Base-by-base conservation (phyloP, 345 rosid genomes). In the Salix dunnii region DNA sequence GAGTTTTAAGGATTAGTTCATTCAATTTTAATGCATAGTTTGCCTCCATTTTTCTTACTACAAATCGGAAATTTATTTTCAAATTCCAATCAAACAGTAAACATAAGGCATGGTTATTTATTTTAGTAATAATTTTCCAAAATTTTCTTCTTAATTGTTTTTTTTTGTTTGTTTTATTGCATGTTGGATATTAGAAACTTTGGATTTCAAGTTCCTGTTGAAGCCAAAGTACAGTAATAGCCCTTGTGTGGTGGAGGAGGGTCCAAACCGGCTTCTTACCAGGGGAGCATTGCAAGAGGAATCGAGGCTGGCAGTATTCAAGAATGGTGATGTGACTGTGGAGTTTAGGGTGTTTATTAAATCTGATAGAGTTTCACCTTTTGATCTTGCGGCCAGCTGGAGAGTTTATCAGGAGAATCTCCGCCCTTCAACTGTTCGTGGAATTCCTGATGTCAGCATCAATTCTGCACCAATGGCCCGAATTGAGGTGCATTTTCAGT, bases 341-440 rank as follows among this genome's bases (percentile, higher is more conserved):
- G 99, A 92, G 86, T 89, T 82, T 72, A 85, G 90, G 14, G 96
- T 92, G 71, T 89, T 87, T 77, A 86, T 96, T 77, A 91, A 92
- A 74, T 97, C 97, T 6, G 96, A 96, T 46, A 82, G 94, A 87
- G 95, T 96, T 73, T 96, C 99, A 5, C 99, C 99, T 10, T 91
- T 96, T 84, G 99, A 96, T 82, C 98, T 96, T 68, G 99, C 99
- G 3, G 96, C 98, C 74, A 93, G 99, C 82, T 96, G 99, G 98
- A 86, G 98, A 82, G 97, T 98, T 80, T 96, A 93, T 74, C 92
- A 91, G 79, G 96, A 96, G 82, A 96, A 93, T 70, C 82, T 93
- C 55, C 94, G 88, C 87, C 99, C 94, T 83, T 96, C 97, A 20
- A 89, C 91, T 21, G 98, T 93, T 60, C 96, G 97, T 75, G 99